These are phyloP conservation scores for Xylaria castorea DNA, from an alignment of 495 filamentous ascomycete genomes.

Conservation along the genomic window DNA sequence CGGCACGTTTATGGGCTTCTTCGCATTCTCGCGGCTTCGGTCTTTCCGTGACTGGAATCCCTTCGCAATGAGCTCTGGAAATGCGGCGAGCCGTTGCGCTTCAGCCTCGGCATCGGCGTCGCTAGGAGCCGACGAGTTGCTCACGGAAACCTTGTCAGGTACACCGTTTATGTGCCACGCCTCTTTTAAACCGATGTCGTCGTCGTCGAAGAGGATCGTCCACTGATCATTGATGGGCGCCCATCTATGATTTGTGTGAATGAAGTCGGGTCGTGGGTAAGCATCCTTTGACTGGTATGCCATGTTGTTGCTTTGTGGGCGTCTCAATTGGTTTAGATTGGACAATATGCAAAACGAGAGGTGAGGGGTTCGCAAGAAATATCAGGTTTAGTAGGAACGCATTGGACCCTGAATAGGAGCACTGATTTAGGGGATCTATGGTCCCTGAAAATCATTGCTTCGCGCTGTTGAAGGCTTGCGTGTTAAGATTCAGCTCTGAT, in stretches of 20 bases:
- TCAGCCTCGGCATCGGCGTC: constrained; percentile 28
- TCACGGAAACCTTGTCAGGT: constrained; percentile 36
- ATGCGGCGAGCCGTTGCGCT: constrained; percentile 38
- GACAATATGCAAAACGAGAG: constrained; percentile 8
- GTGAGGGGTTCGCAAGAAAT: constrained; percentile 16
- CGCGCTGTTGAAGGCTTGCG: constrained; percentile 10
- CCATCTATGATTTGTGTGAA: constrained; percentile 58
- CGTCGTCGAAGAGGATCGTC: constrained; percentile 65
- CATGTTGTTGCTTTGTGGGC: constrained; percentile 28
- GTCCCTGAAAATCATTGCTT: constrained; percentile 21
- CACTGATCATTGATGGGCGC: constrained; percentile 60
- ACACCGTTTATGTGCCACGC: constrained; percentile 48
- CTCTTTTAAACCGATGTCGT: constrained; percentile 52
- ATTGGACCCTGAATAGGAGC: constrained; percentile 19
- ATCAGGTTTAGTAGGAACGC: constrained; percentile 4
- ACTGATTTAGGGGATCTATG: background rate
- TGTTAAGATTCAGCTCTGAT: constrained; percentile 8
- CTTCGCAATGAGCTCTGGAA: constrained; percentile 41
- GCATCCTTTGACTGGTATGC: constrained; percentile 41
- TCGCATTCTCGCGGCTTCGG: constrained; percentile 38
- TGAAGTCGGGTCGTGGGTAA: constrained; percentile 61
- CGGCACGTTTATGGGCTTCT: constrained; percentile 59
- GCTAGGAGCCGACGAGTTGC: constrained; percentile 3
- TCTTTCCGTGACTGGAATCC: constrained; percentile 37
- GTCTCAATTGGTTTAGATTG: background rate